phyloP scores from a whole-genome alignment of 2,329 filamentous ascomycete species.

The Verruconis gallopava region DNA sequence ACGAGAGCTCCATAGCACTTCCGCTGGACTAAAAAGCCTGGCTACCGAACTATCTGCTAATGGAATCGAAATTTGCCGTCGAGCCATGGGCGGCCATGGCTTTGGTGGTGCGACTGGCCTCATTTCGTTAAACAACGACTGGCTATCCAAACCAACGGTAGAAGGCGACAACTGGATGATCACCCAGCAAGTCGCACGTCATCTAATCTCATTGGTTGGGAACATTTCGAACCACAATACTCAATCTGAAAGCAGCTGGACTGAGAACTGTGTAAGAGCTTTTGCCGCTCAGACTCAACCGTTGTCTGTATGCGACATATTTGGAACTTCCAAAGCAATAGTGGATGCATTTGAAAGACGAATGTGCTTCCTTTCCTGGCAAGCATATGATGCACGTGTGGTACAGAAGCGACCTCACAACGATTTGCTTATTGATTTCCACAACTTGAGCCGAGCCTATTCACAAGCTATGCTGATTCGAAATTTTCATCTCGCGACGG shows the following conservation, averaged over 20 bases:
- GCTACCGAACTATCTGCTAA: slow-evolving; percentile 40
- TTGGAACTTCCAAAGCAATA: slow-evolving; percentile 21
- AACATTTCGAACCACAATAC: slow-evolving; percentile 15
- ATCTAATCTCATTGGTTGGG: slow-evolving; percentile 31
- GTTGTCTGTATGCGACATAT: slow-evolving; percentile 23
- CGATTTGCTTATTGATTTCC: slow-evolving; percentile 29
- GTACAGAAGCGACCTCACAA: slow-evolving; percentile 36
- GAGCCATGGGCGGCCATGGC: slow-evolving; percentile 41
- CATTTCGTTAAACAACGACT: slow-evolving; percentile 38
- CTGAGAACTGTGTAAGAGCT: too few species aligned
- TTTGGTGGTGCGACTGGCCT: slow-evolving; percentile 40
- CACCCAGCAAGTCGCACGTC: slow-evolving; percentile 37
- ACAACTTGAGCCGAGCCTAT: slow-evolving; percentile 30
- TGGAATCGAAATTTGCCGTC: slow-evolving; percentile 40
- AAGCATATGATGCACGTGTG: slow-evolving; percentile 30
- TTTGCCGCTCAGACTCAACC: too few species aligned
- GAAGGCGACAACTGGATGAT: slow-evolving; percentile 47
- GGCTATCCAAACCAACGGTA: slow-evolving; percentile 40
- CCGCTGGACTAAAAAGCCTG: slow-evolving; percentile 40
- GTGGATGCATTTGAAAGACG: slow-evolving; percentile 23
- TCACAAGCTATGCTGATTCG: slow-evolving; percentile 36
- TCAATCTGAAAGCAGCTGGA: slow-evolving; percentile 25
- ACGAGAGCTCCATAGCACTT: slow-evolving; percentile 40
- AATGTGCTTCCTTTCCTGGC: slow-evolving; percentile 28
- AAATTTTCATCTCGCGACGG: slow-evolving; percentile 32